These are phyloP conservation scores for Coffea humblotiana DNA, from an alignment of 305 asterid species.

Conservation along the genomic window DNA sequence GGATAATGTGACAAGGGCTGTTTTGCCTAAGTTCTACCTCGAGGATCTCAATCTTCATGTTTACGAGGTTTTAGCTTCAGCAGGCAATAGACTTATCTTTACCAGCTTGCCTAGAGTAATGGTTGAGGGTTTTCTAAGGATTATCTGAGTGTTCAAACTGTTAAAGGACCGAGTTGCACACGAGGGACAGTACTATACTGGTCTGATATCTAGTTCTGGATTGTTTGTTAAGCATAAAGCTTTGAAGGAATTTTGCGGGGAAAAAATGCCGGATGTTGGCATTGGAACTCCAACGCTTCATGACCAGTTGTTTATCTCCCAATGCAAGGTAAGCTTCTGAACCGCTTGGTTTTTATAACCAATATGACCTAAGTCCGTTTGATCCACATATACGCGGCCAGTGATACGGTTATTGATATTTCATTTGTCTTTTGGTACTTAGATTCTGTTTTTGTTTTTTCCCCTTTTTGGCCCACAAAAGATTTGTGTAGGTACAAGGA, in stretches of 20 bases:
- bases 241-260: conserved; percentile 54
- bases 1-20: conserved; percentile 70
- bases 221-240: conserved; percentile 65
- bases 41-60: conserved; percentile 59
- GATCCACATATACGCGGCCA: neutral
- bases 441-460: neutral
- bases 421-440: neutral
- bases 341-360: too few species aligned
- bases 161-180: conserved; percentile 68
- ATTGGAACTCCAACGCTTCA: conserved; percentile 49
- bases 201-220: conserved; percentile 50
- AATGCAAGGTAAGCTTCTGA: conserved; percentile 63
- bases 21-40: conserved; percentile 79
- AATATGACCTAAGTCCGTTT: neutral
- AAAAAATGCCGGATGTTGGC: conserved; percentile 65
- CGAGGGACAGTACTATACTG: conserved; percentile 53
- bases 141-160: conserved; percentile 58
- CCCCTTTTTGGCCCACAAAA: neutral
- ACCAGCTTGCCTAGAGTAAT: conserved; percentile 76
- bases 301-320: conserved; percentile 64
- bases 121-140: conserved; percentile 85
- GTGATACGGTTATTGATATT: neutral
- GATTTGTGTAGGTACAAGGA: neutral
- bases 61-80: conserved; percentile 45
- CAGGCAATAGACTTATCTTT: conserved; percentile 44